A percentile compares a stretch with the other conserved stretches of the same genome.
phyloP scores from a whole-genome alignment of 2,329 filamentous ascomycete genomes.

The Thermomyces lanuginosus region DNA sequence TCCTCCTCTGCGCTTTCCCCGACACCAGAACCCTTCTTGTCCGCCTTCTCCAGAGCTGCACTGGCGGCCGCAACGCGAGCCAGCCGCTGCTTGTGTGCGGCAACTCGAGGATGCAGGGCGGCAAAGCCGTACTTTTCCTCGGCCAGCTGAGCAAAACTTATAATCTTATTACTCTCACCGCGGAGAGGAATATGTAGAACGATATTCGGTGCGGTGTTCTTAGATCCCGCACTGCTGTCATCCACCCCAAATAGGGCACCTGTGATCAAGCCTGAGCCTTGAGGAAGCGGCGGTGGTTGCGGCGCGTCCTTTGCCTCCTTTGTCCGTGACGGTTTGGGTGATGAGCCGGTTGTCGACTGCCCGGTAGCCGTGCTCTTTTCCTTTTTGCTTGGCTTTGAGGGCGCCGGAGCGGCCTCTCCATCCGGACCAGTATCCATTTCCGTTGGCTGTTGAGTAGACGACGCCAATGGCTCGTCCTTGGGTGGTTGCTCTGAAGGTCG shows the following conservation, averaged over 20 bases:
- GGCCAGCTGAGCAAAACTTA: constrained; percentile 89
- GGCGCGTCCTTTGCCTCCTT: constrained; percentile 36
- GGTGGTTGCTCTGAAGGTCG: constrained; percentile 4
- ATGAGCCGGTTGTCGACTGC: constrained; percentile 35
- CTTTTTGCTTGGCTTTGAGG: constrained; percentile 20
- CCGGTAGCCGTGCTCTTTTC: constrained; percentile 31
- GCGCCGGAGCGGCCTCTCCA: constrained; percentile 7
- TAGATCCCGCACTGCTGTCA: constrained; percentile 23
- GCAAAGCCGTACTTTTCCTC: constrained; percentile 91
- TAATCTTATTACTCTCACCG: constrained; percentile 71
- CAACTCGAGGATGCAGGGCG: constrained; percentile 76
- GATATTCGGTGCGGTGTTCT: constrained; percentile 51
- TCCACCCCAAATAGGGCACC: constrained; percentile 44
- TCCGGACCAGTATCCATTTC: constrained; percentile 21
- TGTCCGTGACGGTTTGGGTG: constrained; percentile 38
- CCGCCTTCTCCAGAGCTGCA: constrained; percentile 63
- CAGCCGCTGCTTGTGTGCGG: constrained; percentile 73
- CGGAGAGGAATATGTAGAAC: constrained; percentile 67
- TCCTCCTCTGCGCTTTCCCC: constrained; percentile 67
- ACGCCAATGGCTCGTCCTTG: constrained; percentile 7
- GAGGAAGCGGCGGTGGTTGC: constrained; percentile 37
- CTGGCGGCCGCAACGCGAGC: constrained; percentile 76
- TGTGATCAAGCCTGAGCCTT: constrained; percentile 48
- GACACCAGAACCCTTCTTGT: constrained; percentile 45
- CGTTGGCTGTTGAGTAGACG: constrained; percentile 10